Percentiles rank a stretch among this genome's conserved stretches.
phyloP scores from a whole-genome alignment of 139 green algal genomes.

The Coelastrella sp. region DNA sequence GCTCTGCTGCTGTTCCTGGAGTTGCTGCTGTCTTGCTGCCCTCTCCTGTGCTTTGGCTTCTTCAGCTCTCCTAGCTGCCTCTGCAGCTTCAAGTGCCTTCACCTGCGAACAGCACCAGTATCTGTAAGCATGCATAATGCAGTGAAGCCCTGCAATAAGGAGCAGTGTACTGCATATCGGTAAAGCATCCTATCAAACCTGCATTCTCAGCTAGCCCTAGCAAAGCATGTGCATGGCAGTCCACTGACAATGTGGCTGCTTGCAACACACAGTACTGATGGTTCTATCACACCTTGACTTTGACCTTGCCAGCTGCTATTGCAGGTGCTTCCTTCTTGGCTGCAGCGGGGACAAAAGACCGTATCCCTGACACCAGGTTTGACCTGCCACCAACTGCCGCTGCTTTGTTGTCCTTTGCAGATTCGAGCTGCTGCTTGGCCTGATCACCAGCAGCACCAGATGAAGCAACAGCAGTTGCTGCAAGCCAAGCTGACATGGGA shows the following conservation, averaged over 20 bases:
- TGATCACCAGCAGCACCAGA: slow-evolving; percentile 19
- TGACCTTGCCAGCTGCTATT: slow-evolving; percentile 71
- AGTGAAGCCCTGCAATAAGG: background rate
- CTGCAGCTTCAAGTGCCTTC: slow-evolving; percentile 76
- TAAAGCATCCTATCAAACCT: too few species aligned
- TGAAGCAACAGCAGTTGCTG: slow-evolving; percentile 3
- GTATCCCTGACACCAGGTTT: slow-evolving; percentile 76
- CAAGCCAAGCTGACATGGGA: background rate
- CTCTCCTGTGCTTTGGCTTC: slow-evolving; percentile 57
- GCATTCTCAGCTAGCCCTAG: too few species aligned
- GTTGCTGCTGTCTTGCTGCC: slow-evolving; percentile 36
- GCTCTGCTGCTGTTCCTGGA: too few species aligned
- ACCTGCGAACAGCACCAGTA: slow-evolving; percentile 72
- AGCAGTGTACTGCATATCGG: too few species aligned
- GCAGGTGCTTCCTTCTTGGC: slow-evolving; percentile 42
- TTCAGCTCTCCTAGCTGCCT: slow-evolving; percentile 63
- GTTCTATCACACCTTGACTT: slow-evolving; percentile 69
- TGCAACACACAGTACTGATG: background rate
- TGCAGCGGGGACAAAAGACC: slow-evolving; percentile 77
- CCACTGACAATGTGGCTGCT: too few species aligned
- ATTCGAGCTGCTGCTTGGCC: slow-evolving; percentile 22
- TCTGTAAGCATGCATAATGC: background rate
- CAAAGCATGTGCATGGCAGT: too few species aligned
- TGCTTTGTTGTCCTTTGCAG: background rate
- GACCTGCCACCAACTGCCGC: background rate